Conservation (phyloP, 2,329 filamentous ascomycete species). For the Ophiostoma montium region DNA sequence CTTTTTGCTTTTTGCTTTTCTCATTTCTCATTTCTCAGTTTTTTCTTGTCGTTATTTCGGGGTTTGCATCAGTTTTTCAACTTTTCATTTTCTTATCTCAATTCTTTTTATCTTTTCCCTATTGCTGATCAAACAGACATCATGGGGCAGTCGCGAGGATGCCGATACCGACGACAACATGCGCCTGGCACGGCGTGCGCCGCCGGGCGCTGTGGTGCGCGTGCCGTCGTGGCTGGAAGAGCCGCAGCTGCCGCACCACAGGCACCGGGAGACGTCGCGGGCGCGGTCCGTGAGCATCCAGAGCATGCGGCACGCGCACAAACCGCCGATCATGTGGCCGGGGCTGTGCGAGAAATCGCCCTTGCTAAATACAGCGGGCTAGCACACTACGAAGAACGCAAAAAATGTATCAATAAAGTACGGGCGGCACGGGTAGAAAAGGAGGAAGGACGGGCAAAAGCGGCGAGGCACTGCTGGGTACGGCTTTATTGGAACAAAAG, state of each 20-base stretch:
- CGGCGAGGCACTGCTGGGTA: not conserved
- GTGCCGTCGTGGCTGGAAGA: constrained; percentile 21
- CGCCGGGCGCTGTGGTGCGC: constrained; percentile 20
- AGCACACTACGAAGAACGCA: not conserved
- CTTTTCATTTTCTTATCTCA: no score
- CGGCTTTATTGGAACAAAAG: not conserved
- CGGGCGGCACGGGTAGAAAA: no score
- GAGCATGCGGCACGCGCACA: not conserved
- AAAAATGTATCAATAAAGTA: not conserved
- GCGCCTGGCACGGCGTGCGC: constrained; percentile 11
- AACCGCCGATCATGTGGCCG: not conserved
- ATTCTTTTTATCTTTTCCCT: not conserved
- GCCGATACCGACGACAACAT: constrained; percentile 63
- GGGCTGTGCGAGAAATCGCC: constrained; percentile 9
- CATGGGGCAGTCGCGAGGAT: constrained; percentile 87
- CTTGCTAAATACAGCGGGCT: not conserved
- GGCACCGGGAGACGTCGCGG: not conserved
- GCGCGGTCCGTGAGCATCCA: constrained; percentile 3
- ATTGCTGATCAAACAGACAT: constrained; percentile 49
- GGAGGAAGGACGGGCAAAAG: not conserved
- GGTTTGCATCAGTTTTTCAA: no score
- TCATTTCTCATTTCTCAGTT: no score
- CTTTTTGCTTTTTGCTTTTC: not conserved
- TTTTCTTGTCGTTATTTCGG: no score
- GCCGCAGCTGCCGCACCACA: not conserved